phyloP scores from a whole-genome alignment of 148 eudicot genomes.

The Vaccinium myrtillus region DNA sequence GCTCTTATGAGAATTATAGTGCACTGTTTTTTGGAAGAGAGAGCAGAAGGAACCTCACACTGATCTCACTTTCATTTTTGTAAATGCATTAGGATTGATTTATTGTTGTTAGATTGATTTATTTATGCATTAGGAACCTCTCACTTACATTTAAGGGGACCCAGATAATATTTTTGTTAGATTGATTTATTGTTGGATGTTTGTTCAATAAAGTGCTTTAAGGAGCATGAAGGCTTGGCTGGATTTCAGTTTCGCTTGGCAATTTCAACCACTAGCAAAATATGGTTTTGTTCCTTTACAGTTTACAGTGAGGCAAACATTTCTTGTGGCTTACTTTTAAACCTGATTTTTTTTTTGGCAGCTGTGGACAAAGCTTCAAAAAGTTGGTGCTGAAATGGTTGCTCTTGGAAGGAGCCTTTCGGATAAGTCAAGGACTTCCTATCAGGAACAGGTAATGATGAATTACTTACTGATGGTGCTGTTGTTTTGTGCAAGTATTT shows the following conservation, averaged over 20 bases:
- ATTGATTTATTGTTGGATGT: too few relatives aligned
- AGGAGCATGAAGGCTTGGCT: not conserved
- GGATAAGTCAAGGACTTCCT: slow-evolving; percentile 50
- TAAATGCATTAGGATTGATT: too few relatives aligned
- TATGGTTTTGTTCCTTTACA: not conserved
- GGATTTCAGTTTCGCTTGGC: not conserved
- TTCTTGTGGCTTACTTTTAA: not conserved
- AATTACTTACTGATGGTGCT: not conserved
- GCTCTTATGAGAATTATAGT: too few relatives aligned
- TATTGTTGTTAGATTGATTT: too few relatives aligned
- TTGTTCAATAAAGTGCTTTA: too few relatives aligned
- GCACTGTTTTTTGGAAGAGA: too few relatives aligned
- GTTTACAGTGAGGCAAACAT: not conserved
- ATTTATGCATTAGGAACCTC: too few relatives aligned
- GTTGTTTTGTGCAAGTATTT: not conserved
- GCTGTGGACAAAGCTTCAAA: slow-evolving; percentile 73
- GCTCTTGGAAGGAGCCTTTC: slow-evolving; percentile 66
- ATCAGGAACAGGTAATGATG: slow-evolving; percentile 49
- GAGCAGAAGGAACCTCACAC: too few relatives aligned
- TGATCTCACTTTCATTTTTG: too few relatives aligned
- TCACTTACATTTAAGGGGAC: too few relatives aligned
- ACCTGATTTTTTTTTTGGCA: slow-evolving; percentile 25
- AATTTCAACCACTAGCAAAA: not conserved
- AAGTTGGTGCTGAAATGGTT: slow-evolving; percentile 66
- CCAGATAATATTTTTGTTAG: too few relatives aligned